A percentile compares a stretch with the other conserved stretches of the same genome.
Evolutionary conservation across 306 rosid species (phyloP).

Genomic region (Morella rubra): DNA sequence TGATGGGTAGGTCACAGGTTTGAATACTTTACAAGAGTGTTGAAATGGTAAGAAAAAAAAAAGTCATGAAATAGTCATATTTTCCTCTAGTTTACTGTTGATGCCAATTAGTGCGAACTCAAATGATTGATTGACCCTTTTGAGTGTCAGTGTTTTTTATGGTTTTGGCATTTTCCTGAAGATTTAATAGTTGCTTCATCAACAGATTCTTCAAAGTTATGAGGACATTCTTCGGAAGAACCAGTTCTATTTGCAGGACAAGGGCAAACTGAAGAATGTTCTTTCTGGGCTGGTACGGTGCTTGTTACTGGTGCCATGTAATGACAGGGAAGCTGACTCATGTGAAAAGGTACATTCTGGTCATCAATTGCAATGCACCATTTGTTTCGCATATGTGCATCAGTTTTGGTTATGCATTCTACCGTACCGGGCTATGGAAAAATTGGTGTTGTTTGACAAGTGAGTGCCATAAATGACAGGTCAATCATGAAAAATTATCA

Average conservation of each 20-base stretch:
- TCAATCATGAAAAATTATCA: no score
- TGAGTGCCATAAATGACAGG: no score
- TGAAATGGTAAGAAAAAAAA: background rate
- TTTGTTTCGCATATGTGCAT: constrained; percentile 8
- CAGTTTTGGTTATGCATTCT: no score
- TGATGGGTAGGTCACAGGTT: background rate
- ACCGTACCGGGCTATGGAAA: no score
- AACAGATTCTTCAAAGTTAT: constrained; percentile 77
- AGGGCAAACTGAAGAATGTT: constrained; percentile 64
- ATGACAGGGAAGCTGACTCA: constrained; percentile 51
- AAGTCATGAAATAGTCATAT: background rate
- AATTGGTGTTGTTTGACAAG: no score
- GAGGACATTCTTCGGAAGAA: constrained; percentile 68
- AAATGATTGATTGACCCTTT: background rate
- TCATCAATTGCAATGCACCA: constrained; percentile 7
- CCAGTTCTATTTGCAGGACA: constrained; percentile 66
- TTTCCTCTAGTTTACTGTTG: background rate
- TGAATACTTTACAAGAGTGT: background rate
- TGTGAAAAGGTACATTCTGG: constrained; percentile 50
- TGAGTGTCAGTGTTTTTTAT: background rate
- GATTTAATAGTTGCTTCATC: constrained; percentile 30
- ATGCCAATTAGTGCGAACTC: background rate
- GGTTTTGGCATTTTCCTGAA: constrained; percentile 9
- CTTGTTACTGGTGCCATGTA: constrained; percentile 79
- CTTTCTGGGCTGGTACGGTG: constrained; percentile 75